Evolutionary conservation across 2,329 filamentous ascomycete genomes (phyloP).

Genomic region (Monosporascus sp.): DNA sequence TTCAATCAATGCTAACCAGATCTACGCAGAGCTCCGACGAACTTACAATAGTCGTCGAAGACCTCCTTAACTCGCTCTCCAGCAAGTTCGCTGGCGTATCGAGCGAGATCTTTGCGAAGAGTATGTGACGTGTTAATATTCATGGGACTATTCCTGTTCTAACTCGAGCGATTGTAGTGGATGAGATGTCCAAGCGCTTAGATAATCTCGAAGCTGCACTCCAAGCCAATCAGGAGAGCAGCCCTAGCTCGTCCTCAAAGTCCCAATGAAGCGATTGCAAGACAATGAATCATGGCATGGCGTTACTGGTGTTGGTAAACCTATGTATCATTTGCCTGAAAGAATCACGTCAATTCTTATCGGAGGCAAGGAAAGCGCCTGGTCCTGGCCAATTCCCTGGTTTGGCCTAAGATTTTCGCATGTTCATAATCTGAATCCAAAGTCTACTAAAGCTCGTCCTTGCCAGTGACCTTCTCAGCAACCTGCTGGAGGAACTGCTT

Average conservation of each 20-base stretch:
- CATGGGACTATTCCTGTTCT: not conserved
- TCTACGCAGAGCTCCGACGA: constrained; percentile 43
- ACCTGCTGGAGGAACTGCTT: constrained; percentile 64
- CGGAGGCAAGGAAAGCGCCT: not conserved
- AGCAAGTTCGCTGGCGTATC: constrained; percentile 82
- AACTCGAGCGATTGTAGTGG: constrained; percentile 55
- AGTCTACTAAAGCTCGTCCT: constrained; percentile 55
- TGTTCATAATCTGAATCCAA: not conserved
- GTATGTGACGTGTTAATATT: constrained; percentile 38
- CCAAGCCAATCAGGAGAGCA: constrained; percentile 47
- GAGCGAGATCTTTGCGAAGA: constrained; percentile 81
- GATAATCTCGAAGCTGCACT: constrained; percentile 77
- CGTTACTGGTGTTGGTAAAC: constrained; percentile 13
- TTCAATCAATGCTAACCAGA: constrained; percentile 1
- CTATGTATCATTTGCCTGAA: constrained; percentile 1
- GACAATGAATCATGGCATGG: constrained; percentile 8
- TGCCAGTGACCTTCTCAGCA: constrained; percentile 47
- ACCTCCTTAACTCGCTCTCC: constrained; percentile 76
- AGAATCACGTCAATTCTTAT: constrained; percentile 1
- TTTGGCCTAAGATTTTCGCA: not conserved
- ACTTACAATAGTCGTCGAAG: constrained; percentile 75
- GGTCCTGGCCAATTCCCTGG: not conserved
- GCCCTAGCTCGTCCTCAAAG: constrained; percentile 30
- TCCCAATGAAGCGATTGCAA: constrained; percentile 16
- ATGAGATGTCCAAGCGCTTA: constrained; percentile 83